These are phyloP conservation scores for Cordyceps farinosa DNA, from an alignment of 2,329 filamentous ascomycete genomes.

Conservation along the genomic window DNA sequence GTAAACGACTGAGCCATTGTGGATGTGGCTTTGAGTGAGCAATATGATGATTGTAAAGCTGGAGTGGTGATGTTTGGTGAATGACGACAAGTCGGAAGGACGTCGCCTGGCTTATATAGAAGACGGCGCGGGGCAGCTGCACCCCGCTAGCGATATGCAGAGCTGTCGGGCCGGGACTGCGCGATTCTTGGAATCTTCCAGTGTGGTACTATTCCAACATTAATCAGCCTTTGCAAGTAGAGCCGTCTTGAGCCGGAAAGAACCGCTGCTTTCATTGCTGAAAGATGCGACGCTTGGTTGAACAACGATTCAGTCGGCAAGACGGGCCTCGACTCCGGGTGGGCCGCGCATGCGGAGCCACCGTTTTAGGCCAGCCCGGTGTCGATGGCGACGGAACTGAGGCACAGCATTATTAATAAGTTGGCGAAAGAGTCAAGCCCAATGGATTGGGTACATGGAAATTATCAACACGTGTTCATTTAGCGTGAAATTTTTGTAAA, in stretches of 20 bases:
- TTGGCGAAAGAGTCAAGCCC: background rate
- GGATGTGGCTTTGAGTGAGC: background rate
- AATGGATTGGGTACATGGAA: no score
- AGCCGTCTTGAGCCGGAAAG: background rate
- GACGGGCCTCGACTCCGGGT: conserved; percentile 4
- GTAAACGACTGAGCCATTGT: conserved; percentile 36
- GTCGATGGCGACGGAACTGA: background rate
- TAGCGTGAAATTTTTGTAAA: no score
- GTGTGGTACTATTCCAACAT: background rate
- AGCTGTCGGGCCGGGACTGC: background rate
- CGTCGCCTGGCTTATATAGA: conserved; percentile 9
- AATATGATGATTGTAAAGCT: background rate
- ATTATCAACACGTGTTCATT: no score
- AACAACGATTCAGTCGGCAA: background rate
- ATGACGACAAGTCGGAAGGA: background rate
- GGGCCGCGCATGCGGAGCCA: background rate
- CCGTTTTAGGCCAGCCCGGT: conserved; percentile 12
- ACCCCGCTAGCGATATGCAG: conserved; percentile 2
- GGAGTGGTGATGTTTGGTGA: background rate
- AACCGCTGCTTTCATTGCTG: background rate
- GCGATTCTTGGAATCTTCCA: background rate
- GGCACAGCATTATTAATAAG: background rate
- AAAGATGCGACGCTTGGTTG: background rate
- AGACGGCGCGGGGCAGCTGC: conserved; percentile 1
- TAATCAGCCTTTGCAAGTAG: background rate